These are phyloP conservation scores for Dendrobium chrysotoxum DNA, from an alignment of 106 monocot species.

Conservation along the genomic window DNA sequence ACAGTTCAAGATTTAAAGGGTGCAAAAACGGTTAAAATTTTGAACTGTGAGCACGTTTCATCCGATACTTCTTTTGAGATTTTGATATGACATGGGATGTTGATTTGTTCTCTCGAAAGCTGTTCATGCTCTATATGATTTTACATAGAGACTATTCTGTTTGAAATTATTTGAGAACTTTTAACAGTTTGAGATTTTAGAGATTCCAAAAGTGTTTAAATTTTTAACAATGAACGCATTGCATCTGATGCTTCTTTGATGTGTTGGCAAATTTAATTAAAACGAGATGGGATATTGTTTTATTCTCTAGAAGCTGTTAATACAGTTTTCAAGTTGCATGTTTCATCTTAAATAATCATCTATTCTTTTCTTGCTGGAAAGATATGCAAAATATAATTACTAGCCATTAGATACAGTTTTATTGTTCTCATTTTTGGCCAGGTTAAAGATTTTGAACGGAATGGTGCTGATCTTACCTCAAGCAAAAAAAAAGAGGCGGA, in stretches of 20 bases:
- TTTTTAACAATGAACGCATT: background rate
- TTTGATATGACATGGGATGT: too few species aligned
- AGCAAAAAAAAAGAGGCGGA: conserved; percentile 80
- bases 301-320: background rate
- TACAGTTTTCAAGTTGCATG: background rate
- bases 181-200: too few species aligned
- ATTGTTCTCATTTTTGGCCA: conserved; percentile 24
- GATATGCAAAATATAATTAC: background rate
- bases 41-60: too few species aligned
- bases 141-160: too few species aligned
- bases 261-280: background rate
- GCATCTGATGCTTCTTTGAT: background rate
- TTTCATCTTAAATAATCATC: background rate
- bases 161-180: too few species aligned
- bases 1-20: background rate
- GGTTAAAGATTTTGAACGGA: conserved; percentile 88
- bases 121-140: too few species aligned
- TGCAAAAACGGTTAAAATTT: too few species aligned
- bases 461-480: conserved; percentile 62
- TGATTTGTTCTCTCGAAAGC: too few species aligned
- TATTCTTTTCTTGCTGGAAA: background rate
- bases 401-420: background rate
- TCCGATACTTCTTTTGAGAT: too few species aligned
- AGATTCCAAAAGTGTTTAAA: background rate
- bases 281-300: background rate